Evolutionary conservation across 116 monocot species (phyloP).

Genomic region (Zostera marina): DNA sequence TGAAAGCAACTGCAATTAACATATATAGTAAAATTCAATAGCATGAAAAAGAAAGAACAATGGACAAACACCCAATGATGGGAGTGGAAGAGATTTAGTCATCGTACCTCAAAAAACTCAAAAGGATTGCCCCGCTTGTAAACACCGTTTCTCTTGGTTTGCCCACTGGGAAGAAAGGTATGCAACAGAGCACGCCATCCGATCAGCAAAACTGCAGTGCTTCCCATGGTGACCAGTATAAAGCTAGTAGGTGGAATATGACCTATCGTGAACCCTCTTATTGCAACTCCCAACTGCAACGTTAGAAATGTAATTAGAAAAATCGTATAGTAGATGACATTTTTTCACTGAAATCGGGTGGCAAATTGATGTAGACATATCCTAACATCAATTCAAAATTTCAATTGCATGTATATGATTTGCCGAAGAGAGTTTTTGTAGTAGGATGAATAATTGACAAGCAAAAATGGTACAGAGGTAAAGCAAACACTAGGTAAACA

Average conservation of each 20-base stretch:
- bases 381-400: background rate
- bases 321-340: background rate
- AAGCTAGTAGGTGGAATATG: conserved; percentile 51
- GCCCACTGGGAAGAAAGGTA: conserved; percentile 25
- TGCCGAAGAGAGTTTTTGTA: too few relatives aligned
- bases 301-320: background rate
- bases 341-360: background rate
- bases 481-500: too few relatives aligned
- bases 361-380: background rate
- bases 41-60: too few relatives aligned
- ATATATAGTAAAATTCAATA: too few relatives aligned
- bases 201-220: conserved; percentile 49
- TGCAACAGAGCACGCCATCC: conserved; percentile 52
- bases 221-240: conserved; percentile 61
- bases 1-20: too few relatives aligned
- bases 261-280: conserved; percentile 38
- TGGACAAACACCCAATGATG: too few relatives aligned
- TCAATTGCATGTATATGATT: background rate
- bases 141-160: conserved; percentile 43
- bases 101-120: conserved; percentile 73
- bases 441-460: too few relatives aligned
- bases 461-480: too few relatives aligned
- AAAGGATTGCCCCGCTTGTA: conserved; percentile 62
- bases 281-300: conserved; percentile 48
- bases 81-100: too few relatives aligned